A percentile compares a stretch with the other conserved stretches of the same genome.
These are phyloP conservation scores for Rhynchospora pubera DNA, from an alignment of 176 grass and related monocot species.

Conservation along the genomic window DNA sequence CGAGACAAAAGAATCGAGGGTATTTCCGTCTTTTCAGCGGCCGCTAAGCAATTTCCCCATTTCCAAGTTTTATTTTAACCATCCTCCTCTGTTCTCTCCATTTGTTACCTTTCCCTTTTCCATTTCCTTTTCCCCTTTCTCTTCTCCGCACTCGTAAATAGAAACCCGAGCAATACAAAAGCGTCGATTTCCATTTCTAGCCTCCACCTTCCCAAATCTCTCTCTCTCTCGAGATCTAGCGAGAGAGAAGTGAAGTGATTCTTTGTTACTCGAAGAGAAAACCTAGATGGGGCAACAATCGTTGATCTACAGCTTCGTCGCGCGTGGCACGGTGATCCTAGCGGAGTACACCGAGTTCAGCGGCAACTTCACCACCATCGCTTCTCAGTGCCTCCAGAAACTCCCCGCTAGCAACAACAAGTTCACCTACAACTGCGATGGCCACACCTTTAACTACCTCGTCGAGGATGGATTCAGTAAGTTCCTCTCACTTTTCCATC, in stretches of 20 bases:
- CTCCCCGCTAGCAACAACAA: constrained; percentile 90
- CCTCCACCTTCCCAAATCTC: not conserved
- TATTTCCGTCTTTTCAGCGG: too few species aligned
- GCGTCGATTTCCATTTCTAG: constrained; percentile 8
- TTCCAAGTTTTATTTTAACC: not conserved
- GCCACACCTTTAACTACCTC: constrained; percentile 97
- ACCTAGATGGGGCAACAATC: constrained; percentile 76
- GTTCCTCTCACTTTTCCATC: too few species aligned
- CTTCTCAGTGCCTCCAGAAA: constrained; percentile 79
- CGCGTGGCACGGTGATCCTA: constrained; percentile 68
- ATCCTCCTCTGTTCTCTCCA: not conserved
- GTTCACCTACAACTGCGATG: constrained; percentile 93
- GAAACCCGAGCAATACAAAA: too few species aligned
- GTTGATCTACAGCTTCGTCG: constrained; percentile 92
- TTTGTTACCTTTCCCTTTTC: not conserved
- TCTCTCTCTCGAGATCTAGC: constrained; percentile 5
- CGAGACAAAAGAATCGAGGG: too few species aligned
- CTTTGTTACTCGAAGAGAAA: not conserved
- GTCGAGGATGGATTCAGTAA: constrained; percentile 93
- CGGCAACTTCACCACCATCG: constrained; percentile 93
- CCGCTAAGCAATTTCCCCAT: too few species aligned
- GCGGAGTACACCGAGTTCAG: constrained; percentile 93
- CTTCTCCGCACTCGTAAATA: not conserved
- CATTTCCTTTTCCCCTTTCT: too few species aligned
- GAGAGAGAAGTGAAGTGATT: constrained; percentile 6